These are phyloP conservation scores for Diaporthe capsici DNA, from an alignment of 2,329 filamentous ascomycete genomes.

Conservation along the genomic window DNA sequence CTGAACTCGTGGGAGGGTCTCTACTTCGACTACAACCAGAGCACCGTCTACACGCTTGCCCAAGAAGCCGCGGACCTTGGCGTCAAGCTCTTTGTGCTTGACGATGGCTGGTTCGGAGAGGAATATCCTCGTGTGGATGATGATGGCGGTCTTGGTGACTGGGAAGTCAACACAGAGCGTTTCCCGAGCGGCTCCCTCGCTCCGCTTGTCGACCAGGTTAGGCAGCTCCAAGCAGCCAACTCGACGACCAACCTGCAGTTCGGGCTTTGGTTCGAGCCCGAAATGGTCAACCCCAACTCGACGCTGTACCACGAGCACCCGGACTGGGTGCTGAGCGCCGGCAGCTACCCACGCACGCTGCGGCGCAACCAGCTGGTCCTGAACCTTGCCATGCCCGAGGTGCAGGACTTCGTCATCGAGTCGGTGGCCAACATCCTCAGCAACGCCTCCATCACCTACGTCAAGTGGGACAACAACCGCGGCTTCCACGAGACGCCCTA, in stretches of 20 bases:
- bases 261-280: constrained; percentile 77
- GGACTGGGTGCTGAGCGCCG: constrained; percentile 74
- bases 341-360: constrained; percentile 68
- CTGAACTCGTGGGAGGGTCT: constrained; percentile 78
- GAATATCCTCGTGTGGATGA: constrained; percentile 72
- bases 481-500: constrained; percentile 72
- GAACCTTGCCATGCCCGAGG: constrained; percentile 71
- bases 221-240: constrained; percentile 61
- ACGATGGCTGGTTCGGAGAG: constrained; percentile 78
- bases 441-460: constrained; percentile 68
- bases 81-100: constrained; percentile 74
- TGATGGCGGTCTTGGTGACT: constrained; percentile 73
- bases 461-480: constrained; percentile 80
- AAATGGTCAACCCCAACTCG: constrained; percentile 77
- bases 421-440: constrained; percentile 68
- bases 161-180: constrained; percentile 69
- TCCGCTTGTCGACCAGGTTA: constrained; percentile 66
- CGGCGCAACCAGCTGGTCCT: constrained; percentile 72
- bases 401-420: constrained; percentile 73
- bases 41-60: constrained; percentile 68
- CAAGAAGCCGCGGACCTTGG: constrained; percentile 70
- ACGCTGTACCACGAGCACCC: constrained; percentile 73
- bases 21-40: constrained; percentile 70
- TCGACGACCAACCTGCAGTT: constrained; percentile 67
- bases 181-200: constrained; percentile 69